Conservation (phyloP, 2,329 filamentous ascomycete genomes). For the Aspergillus carbonarius region DNA sequence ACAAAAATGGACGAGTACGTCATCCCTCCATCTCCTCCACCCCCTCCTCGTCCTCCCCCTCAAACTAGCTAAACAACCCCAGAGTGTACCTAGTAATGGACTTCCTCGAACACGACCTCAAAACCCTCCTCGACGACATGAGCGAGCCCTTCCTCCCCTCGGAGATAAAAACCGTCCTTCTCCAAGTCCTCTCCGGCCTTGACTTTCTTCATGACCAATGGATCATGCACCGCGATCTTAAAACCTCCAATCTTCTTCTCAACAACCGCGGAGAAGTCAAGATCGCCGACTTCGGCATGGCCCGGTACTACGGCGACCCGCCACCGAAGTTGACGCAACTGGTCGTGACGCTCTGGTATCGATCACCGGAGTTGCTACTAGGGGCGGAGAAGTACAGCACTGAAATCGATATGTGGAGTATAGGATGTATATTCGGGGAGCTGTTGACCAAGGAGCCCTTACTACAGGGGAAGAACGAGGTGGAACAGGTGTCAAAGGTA, state of each 20-base stretch:
- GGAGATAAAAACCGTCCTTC: slow-evolving; percentile 85
- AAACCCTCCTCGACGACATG: slow-evolving; percentile 91
- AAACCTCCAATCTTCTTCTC: slow-evolving; percentile 90
- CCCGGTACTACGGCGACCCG: slow-evolving; percentile 80
- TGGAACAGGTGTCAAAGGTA: slow-evolving; percentile 76
- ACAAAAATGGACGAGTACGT: slow-evolving; percentile 59
- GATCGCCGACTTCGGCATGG: slow-evolving; percentile 98
- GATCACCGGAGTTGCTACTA: slow-evolving; percentile 83
- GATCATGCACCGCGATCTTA: slow-evolving; percentile 92
- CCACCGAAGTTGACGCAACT: slow-evolving; percentile 79
- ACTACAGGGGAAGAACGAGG: slow-evolving; percentile 86
- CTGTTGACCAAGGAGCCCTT: slow-evolving; percentile 79
- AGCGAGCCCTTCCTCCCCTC: slow-evolving; percentile 87
- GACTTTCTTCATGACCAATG: slow-evolving; percentile 83
- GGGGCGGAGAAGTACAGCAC: slow-evolving; percentile 72
- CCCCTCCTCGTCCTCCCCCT: slow-evolving; percentile 9
- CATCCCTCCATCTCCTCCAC: slow-evolving; percentile 14
- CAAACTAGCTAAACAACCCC: slow-evolving; percentile 19
- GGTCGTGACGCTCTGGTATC: slow-evolving; percentile 97
- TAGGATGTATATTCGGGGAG: slow-evolving; percentile 95
- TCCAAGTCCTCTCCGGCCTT: slow-evolving; percentile 77
- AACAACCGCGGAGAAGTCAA: slow-evolving; percentile 94
- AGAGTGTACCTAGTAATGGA: slow-evolving; percentile 94
- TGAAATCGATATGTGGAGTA: slow-evolving; percentile 89
- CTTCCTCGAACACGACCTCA: slow-evolving; percentile 95